Evolutionary conservation across 768 basidiomycete species (phyloP), one percentile per base, ranked within the genome.

Genomic region (Guyanaporus albipodus): DNA sequence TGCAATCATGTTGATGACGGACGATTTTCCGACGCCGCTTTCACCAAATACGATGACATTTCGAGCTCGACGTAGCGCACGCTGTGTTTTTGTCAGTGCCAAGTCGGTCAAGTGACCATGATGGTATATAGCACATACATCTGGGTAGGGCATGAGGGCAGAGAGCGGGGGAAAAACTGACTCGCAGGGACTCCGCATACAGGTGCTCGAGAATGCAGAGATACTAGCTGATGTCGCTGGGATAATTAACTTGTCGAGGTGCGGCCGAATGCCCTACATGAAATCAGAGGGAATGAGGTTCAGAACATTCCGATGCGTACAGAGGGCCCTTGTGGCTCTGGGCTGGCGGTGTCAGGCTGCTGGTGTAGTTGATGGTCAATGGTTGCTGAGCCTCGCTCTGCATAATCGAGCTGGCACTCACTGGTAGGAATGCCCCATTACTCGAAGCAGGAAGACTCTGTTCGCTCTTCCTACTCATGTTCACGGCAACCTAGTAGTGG

Each of bases 31-130:
- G 12, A 59, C 43, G 9, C 73, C 71, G 6, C 64, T 64, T 48
- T 73, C 68, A 6, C 73, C 73, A 44, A 74, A 74, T 6, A 74
- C 39, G 23, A 74, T 58, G 31, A 73, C 40, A 46, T 73, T 74
- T 27, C 55, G 59, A 41, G 41, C 15, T 31, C 31, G 56, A 36
- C 9, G 41, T 14, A 9, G 31, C 12, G 27, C 22, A 19, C 17
- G 22, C 59, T 60, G 49, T 19, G 15, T 33, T 29, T 43, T 48
- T 38, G 32, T 50, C 35, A 39, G 9, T 12, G 35, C 29, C 22
- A 8, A 38, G 22, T 50, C 28, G 38, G 38, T 19, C 17, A 11
- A 11, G 6, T 8, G n/a, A 38, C 23, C 22, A 33, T 29, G 10
- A 21, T 27, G 12, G 17, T 10, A 26, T 15, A 19, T 19, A 38